Evolutionary conservation across 2,329 filamentous ascomycete genomes (phyloP), one percentile per base, ranked within the genome.

Genomic region (Fusarium tricinctum): DNA sequence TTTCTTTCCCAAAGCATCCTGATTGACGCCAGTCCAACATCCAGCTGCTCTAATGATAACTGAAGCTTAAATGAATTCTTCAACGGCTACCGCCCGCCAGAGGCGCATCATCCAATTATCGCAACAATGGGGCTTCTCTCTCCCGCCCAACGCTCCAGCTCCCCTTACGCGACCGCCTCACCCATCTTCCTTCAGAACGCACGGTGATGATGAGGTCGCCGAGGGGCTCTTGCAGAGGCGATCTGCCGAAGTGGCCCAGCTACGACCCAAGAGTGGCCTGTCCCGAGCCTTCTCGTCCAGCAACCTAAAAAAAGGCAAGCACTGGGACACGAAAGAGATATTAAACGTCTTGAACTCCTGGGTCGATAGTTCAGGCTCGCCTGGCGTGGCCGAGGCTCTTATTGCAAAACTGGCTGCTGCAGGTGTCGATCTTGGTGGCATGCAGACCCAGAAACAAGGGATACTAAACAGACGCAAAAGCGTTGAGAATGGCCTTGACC

Each of bases 321-420:
- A 79, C 42, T 86, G 83, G 82, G 84, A 87, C 28, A 80, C 84
- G 13, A 81, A 80, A 43, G 83, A 88, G 64, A 81, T 88, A 20
- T 83, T 87, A 49, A 82, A 84, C 48, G 82, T 83, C 15, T 78
- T 89, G 52, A 78, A 83, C 46, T 77, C 78, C 42, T 85, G 86
- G 70, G 80, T 88, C 57, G 75, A 79, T 35, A 84, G 81, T 46
- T 77, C 76, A 17, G 85, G 86, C 14, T 81, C 84, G 1, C 81
- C 86, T 0, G 86, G 83, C 10, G 82, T 88, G 6, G 86, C 85
- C n/a, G 84, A 88, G 70, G 84, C 84, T 1, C 79, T 89, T 23
- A 81, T 88, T 30, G 78, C 75, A 5, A 86, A 84, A 74, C 76
- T 89, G 33, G 78, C 80, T 35, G 75, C 78, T 2, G 81, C 80